Evolutionary conservation across 495 filamentous ascomycete species (phyloP).

Genomic region (Penicillium cosmopolitanum): DNA sequence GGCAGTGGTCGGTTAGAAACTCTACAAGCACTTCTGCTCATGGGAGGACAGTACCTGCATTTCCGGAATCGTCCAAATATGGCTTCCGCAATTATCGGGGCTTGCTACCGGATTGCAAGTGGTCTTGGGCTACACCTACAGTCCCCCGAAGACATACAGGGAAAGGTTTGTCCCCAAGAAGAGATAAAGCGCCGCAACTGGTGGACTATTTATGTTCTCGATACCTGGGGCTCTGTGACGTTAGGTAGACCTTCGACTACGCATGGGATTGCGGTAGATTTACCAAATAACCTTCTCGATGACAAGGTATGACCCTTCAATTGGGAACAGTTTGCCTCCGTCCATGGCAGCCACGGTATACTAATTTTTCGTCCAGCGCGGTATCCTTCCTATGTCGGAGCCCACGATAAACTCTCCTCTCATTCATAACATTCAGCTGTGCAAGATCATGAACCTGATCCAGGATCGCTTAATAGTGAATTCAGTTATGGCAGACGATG

Average conservation of each 20-base stretch:
- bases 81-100: constrained; percentile 55
- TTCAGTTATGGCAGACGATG: constrained; percentile 58
- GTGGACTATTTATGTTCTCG: constrained; percentile 72
- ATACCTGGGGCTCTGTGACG: constrained; percentile 69
- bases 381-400: constrained; percentile 24
- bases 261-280: constrained; percentile 22
- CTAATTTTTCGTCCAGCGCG: constrained; percentile 8
- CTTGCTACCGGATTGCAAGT: constrained; percentile 67
- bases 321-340: not conserved
- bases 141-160: constrained; percentile 45
- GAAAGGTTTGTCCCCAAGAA: constrained; percentile 48
- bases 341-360: not conserved
- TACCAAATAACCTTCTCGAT: constrained; percentile 14
- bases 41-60: constrained; percentile 73
- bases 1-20: constrained; percentile 68
- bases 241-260: constrained; percentile 51
- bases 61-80: constrained; percentile 74
- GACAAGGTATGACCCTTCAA: constrained; percentile 12
- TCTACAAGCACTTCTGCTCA: constrained; percentile 65
- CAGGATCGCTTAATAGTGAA: constrained; percentile 68
- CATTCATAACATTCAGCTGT: constrained; percentile 67
- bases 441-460: constrained; percentile 68
- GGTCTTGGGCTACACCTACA: constrained; percentile 69
- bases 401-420: constrained; percentile 23
- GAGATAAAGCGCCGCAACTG: constrained; percentile 67